Evolutionary conservation across 768 basidiomycete genomes (phyloP).

Genomic region (Lentinula sp.): DNA sequence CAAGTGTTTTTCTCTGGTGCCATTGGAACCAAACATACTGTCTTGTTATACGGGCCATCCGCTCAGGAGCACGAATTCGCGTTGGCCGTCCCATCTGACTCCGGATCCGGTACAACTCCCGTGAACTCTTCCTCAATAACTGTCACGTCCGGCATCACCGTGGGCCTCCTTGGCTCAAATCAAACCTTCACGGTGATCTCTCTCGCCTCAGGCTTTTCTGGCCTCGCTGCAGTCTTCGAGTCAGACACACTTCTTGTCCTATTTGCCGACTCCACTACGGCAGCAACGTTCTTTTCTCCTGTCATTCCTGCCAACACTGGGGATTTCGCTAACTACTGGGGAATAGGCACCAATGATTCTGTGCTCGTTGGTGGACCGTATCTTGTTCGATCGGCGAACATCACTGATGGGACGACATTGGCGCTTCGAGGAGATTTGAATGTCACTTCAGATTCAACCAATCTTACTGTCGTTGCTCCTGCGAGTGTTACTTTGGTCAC

Average conservation of each 20-base stretch:
- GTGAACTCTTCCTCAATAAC: constrained; percentile 20
- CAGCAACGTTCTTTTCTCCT: constrained; percentile 74
- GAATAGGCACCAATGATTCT: constrained; percentile 65
- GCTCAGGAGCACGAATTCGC: constrained; percentile 50
- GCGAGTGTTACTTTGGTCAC: constrained; percentile 43
- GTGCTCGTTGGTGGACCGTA: constrained; percentile 63
- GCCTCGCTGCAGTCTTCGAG: constrained; percentile 61
- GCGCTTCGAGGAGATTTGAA: constrained; percentile 67
- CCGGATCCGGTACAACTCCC: constrained; percentile 35
- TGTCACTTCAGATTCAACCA: constrained; percentile 23
- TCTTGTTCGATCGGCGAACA: constrained; percentile 51
- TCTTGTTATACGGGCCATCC: constrained; percentile 56
- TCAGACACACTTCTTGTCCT: constrained; percentile 62
- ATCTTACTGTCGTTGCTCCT: constrained; percentile 61
- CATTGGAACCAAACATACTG: constrained; percentile 53
- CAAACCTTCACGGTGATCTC: constrained; percentile 35
- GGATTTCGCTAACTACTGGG: constrained; percentile 59
- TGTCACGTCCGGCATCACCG: neutral
- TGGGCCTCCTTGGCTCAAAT: constrained; percentile 9
- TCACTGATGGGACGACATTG: constrained; percentile 35
- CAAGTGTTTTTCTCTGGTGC: constrained; percentile 62
- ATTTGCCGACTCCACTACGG: constrained; percentile 59
- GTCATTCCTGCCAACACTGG: constrained; percentile 37
- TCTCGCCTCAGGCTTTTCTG: constrained; percentile 50
- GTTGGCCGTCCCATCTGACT: constrained; percentile 23